phyloP scores from a whole-genome alignment of 2,329 filamentous ascomycete species.

The Colletotrichum viniferum region DNA sequence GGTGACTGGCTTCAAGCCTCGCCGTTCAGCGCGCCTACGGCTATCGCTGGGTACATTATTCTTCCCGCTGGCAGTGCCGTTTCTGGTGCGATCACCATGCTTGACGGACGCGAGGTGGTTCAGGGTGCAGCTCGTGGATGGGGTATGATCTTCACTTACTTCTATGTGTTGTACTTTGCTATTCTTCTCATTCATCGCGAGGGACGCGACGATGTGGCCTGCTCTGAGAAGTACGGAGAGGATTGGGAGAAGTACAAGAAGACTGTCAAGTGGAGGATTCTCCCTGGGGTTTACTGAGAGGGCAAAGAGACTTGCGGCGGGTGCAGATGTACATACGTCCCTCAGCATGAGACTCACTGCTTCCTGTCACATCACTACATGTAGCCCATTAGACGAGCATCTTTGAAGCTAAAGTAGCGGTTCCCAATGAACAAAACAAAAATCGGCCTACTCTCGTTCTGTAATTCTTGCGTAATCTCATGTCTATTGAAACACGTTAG shows the following conservation, averaged over 20 bases:
- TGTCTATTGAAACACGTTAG: too few relatives aligned
- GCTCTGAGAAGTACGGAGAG: slow-evolving; percentile 77
- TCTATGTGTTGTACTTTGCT: slow-evolving; percentile 84
- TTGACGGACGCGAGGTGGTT: slow-evolving; percentile 60
- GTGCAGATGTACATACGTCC: too few relatives aligned
- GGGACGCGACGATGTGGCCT: slow-evolving; percentile 80
- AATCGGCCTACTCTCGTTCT: too few relatives aligned
- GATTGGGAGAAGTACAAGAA: slow-evolving; percentile 82
- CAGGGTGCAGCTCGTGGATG: slow-evolving; percentile 72
- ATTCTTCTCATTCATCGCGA: slow-evolving; percentile 81
- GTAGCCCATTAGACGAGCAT: too few relatives aligned
- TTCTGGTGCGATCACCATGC: slow-evolving; percentile 46
- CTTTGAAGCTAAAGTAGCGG: too few relatives aligned
- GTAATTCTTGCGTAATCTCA: too few relatives aligned
- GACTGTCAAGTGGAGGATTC: slow-evolving; percentile 73
- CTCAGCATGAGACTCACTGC: too few relatives aligned
- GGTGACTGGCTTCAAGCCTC: slow-evolving; percentile 78
- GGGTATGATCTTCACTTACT: slow-evolving; percentile 82
- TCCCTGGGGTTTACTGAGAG: slow-evolving; percentile 73
- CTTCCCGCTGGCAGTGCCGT: slow-evolving; percentile 37
- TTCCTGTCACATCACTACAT: too few relatives aligned
- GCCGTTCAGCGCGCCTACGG: slow-evolving; percentile 73
- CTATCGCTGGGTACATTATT: slow-evolving; percentile 68
- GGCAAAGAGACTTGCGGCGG: too few relatives aligned
- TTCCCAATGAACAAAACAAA: too few relatives aligned